Evolutionary conservation across 2,329 filamentous ascomycete species (phyloP).

Genomic region (Microascus cirrosus): DNA sequence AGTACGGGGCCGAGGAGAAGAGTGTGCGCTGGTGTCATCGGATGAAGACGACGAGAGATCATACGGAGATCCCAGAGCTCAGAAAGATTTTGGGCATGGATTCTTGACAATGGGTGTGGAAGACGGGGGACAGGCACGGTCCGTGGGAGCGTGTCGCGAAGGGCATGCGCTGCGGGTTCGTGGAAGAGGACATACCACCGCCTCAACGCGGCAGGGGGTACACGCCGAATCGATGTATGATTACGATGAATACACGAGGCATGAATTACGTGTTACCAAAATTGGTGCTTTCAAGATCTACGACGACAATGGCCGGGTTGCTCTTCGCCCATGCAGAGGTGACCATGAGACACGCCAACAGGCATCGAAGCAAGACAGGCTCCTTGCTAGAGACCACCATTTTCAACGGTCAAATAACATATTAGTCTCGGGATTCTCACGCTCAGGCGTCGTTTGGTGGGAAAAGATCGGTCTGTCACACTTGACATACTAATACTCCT

Average conservation of each 20-base stretch:
- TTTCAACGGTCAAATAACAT: too few species aligned
- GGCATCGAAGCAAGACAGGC: too few species aligned
- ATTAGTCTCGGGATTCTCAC: too few species aligned
- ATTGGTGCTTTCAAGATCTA: neutral
- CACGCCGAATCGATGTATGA: neutral
- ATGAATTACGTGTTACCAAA: neutral
- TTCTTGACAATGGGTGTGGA: neutral
- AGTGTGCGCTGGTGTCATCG: constrained; percentile 68
- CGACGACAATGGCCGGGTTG: neutral
- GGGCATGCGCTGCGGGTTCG: neutral
- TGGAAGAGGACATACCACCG: neutral
- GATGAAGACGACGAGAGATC: constrained; percentile 70
- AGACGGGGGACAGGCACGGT: neutral
- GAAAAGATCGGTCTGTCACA: too few species aligned
- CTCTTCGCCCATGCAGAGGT: too few species aligned
- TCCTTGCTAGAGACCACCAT: too few species aligned
- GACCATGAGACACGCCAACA: too few species aligned
- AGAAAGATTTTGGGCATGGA: constrained; percentile 44
- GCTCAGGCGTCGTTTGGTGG: too few species aligned
- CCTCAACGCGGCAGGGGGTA: neutral
- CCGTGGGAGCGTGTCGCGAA: neutral
- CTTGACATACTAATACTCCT: too few species aligned
- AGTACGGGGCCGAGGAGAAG: constrained; percentile 34
- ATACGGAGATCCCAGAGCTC: constrained; percentile 59
- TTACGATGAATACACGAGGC: neutral